Base-by-base conservation (phyloP, 202 grass and related monocot species). In the Digitaria exilis region DNA sequence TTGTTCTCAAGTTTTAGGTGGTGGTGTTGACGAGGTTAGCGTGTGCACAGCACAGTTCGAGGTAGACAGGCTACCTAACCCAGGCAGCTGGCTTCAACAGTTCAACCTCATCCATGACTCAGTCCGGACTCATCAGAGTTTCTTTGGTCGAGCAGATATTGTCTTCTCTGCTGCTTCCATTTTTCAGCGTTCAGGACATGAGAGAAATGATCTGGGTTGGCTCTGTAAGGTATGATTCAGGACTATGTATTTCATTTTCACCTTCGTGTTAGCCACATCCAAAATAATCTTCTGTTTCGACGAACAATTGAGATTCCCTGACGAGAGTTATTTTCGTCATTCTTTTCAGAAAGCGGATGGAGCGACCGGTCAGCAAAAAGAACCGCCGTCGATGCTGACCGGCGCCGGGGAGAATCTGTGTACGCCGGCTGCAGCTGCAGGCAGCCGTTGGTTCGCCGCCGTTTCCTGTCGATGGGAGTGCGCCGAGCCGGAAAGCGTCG, bases 1-100 rank as follows among this genome's bases (percentile, higher is more conserved):
- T 51, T 81, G 35, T 81, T 77, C 69, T 76, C 80, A 44, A 62
- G 63, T 68, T 70, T 79, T 29, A 82, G 84, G 80, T 75, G 51
- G 21, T 5, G 65, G 12, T 14, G 31, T 65, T 57, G 28, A 86
- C 48, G 58, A 48, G 25, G 55, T 21, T 37, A 76, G 12, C 52
- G 69, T 46, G 9, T 1, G 24, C 13, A 46, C 64, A 69, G 5
- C 26, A 30, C 26, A 6, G 28, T 39, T 39, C 37, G 37, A 39
- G 37, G 37, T 39, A 75, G 84, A 83, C 52, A n/a, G 5, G 60
- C 52, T 61, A 89, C 82, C 71, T 31, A 86, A 76, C 85, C 0
- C 62, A 24, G 12, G 15, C 25, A 59, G 26, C 44, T 80, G 76
- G 13, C 32, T 54, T 65, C 76, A 24, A 54, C 44, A 8, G 24